Conservation (phyloP, 768 basidiomycete genomes). For the Leucosporidium creatinivorum region DNA sequence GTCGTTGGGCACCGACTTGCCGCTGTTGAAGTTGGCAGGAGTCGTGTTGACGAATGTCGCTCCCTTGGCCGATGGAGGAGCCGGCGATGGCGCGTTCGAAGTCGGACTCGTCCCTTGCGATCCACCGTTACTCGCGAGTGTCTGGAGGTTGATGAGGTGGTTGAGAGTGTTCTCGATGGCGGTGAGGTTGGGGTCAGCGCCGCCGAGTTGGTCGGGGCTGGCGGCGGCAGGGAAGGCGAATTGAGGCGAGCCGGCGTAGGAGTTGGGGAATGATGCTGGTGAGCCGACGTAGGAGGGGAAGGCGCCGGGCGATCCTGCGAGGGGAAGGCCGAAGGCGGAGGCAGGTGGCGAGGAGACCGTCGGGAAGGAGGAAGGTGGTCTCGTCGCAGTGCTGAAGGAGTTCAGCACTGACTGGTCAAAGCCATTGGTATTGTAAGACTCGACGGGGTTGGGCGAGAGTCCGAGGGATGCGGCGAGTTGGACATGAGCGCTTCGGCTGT, state of each 20-base stretch:
- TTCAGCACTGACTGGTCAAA: neutral
- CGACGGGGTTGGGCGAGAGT: slow-evolving; percentile 12
- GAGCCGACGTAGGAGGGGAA: neutral
- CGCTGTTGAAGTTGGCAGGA: no score
- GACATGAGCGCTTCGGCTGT: neutral
- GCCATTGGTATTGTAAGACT: neutral
- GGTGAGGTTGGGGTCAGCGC: slow-evolving; percentile 25
- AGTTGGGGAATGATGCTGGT: neutral
- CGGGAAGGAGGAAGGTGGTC: neutral
- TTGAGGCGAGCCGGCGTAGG: neutral
- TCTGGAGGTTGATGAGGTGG: slow-evolving; percentile 34
- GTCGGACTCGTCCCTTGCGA: neutral
- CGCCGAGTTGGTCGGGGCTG: neutral
- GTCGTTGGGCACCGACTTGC: neutral
- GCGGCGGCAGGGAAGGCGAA: slow-evolving; percentile 13
- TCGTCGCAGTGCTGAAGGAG: neutral
- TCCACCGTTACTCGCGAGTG: slow-evolving; percentile 3
- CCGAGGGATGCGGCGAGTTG: slow-evolving; percentile 26
- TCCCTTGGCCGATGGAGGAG: neutral
- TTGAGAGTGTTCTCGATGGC: slow-evolving; percentile 34
- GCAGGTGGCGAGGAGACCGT: neutral
- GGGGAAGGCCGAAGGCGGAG: slow-evolving; percentile 1
- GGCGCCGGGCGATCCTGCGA: neutral
- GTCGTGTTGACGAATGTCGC: neutral
- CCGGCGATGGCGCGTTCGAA: neutral